Conservation (phyloP, 2,329 filamentous ascomycete species). For the Teratosphaeria epicoccoides region DNA sequence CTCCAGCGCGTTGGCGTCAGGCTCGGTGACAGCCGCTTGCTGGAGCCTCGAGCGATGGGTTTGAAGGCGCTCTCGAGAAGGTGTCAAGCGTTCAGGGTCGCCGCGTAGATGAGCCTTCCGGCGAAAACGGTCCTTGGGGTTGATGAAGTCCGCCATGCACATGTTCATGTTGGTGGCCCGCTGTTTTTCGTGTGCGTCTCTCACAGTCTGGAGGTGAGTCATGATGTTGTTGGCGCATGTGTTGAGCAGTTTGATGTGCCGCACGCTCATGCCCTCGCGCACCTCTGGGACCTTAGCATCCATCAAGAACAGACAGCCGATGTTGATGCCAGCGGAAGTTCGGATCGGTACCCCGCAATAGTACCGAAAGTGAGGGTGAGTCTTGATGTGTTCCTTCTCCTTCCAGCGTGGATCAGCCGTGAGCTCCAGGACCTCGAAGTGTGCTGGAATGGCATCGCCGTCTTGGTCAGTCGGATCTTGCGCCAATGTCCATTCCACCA, state of each 20-base stretch:
- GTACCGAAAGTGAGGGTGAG: constrained; percentile 23
- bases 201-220: constrained; percentile 24
- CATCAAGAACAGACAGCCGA: constrained; percentile 23
- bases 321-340: constrained; percentile 25
- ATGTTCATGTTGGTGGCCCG: constrained; percentile 17
- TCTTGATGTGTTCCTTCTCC: constrained; percentile 19
- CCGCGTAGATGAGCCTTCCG: constrained; percentile 5
- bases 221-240: constrained; percentile 27
- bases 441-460: constrained; percentile 23
- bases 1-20: not conserved
- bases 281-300: constrained; percentile 8
- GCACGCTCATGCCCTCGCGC: not conserved
- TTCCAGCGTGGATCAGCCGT: constrained; percentile 21
- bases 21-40: not conserved
- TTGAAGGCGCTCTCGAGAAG: not conserved
- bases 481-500: constrained; percentile 42
- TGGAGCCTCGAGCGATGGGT: not conserved
- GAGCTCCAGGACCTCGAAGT: constrained; percentile 26
- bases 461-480: constrained; percentile 10
- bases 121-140: constrained; percentile 11
- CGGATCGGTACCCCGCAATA: constrained; percentile 26
- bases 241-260: not conserved
- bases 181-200: constrained; percentile 24
- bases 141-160: constrained; percentile 18
- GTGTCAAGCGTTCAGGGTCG: not conserved